Conservation (phyloP, 1,284 basidiomycete species). For the Fomitopsis pinicola region DNA sequence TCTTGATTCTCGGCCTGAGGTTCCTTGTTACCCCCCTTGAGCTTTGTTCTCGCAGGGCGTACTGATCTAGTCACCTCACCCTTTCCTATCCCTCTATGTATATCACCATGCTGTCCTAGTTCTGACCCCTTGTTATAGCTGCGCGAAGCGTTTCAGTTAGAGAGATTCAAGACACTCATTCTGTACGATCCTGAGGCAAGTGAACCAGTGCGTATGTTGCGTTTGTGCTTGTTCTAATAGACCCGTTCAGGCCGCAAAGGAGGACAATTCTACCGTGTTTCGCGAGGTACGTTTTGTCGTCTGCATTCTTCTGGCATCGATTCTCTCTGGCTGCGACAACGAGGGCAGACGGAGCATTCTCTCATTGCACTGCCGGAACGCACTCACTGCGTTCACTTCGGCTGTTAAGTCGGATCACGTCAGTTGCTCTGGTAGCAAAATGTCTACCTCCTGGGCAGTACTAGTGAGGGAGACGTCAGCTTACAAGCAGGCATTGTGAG, state of each 20-base stretch:
- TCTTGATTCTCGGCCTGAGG: background rate
- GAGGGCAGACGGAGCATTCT: too few species aligned
- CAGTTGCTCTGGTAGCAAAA: too few species aligned
- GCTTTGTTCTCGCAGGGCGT: too few species aligned
- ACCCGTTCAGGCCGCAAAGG: conserved; percentile 58
- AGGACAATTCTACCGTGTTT: conserved; percentile 71
- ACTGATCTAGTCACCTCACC: background rate
- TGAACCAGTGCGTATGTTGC: background rate
- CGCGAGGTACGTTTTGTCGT: conserved; percentile 48
- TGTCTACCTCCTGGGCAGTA: too few species aligned
- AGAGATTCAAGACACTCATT: conserved; percentile 71
- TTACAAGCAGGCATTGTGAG: too few species aligned
- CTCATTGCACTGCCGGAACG: too few species aligned
- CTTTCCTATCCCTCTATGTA: background rate
- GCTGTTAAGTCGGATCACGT: too few species aligned
- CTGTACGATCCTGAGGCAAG: conserved; percentile 69
- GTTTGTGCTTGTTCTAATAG: background rate
- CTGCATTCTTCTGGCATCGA: background rate
- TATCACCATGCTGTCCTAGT: background rate
- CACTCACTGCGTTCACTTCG: too few species aligned
- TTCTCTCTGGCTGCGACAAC: background rate
- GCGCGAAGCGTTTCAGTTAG: conserved; percentile 83
- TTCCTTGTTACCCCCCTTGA: too few species aligned
- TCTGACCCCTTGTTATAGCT: conserved; percentile 40
- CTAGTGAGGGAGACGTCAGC: too few species aligned